These are phyloP conservation scores for Xylaria hypoxylon DNA, from an alignment of 2,329 filamentous ascomycete species.

Conservation along the genomic window DNA sequence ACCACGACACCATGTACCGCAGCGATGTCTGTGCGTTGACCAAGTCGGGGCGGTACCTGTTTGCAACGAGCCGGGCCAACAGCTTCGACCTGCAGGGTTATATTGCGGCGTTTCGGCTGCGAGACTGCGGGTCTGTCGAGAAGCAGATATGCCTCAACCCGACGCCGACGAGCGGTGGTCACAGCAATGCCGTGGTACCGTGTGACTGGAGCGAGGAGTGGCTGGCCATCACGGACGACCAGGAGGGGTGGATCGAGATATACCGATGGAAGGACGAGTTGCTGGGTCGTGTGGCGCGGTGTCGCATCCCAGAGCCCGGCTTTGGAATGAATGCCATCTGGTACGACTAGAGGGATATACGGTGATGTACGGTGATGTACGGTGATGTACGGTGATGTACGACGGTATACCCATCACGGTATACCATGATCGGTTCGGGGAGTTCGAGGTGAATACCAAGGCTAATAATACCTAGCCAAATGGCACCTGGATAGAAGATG, in stretches of 20 bases:
- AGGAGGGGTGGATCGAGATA: constrained; percentile 87
- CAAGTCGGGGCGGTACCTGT: constrained; percentile 77
- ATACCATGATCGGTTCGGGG: not conserved
- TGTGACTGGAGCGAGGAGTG: constrained; percentile 89
- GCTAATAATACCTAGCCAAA: too few species aligned
- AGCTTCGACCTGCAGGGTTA: constrained; percentile 81
- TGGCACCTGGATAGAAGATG: too few species aligned
- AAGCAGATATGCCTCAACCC: constrained; percentile 83
- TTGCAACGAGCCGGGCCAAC: constrained; percentile 86
- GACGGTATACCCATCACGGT: too few species aligned
- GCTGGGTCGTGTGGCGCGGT: constrained; percentile 78
- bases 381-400: too few species aligned
- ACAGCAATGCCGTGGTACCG: constrained; percentile 88
- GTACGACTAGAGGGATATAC: constrained; percentile 82
- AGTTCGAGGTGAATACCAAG: not conserved
- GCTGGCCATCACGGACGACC: constrained; percentile 89
- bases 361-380: too few species aligned
- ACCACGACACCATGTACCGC: constrained; percentile 75
- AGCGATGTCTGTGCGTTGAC: constrained; percentile 85
- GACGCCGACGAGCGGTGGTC: constrained; percentile 86
- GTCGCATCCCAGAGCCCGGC: constrained; percentile 85
- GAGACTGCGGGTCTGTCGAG: constrained; percentile 76
- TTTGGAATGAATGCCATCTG: constrained; percentile 98
- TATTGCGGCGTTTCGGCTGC: constrained; percentile 81
- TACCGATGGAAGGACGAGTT: constrained; percentile 89